Conservation (phyloP, 2,329 filamentous ascomycete species). For the Epicoccum nigrum region DNA sequence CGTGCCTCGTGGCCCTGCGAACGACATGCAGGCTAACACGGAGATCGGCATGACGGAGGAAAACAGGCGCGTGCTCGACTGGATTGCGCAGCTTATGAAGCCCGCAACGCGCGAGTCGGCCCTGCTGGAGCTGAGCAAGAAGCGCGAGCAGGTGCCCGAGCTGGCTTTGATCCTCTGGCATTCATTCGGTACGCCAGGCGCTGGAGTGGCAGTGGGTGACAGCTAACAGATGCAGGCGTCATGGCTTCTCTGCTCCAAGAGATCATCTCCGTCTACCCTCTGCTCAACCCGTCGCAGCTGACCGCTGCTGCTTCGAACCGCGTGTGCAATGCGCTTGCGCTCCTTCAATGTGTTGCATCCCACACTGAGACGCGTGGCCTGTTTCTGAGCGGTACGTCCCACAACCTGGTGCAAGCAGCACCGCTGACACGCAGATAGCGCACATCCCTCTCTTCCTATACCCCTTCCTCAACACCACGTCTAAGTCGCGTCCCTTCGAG, state of each 20-base stretch:
- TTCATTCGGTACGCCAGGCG: conserved; percentile 82
- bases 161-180: conserved; percentile 97
- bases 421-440: conserved; percentile 59
- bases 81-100: conserved; percentile 89
- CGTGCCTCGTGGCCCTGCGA: conserved; percentile 46
- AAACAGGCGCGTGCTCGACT: conserved; percentile 88
- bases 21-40: conserved; percentile 46
- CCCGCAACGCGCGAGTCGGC: conserved; percentile 87
- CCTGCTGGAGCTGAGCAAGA: conserved; percentile 95
- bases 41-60: conserved; percentile 75
- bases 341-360: conserved; percentile 95
- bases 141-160: conserved; percentile 96
- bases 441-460: conserved; percentile 98
- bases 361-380: conserved; percentile 95
- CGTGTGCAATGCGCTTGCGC: conserved; percentile 94
- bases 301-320: conserved; percentile 97
- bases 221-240: conserved; percentile 67
- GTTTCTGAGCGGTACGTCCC: conserved; percentile 79
- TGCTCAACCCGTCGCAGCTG: conserved; percentile 94
- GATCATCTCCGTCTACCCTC: conserved; percentile 97
- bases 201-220: conserved; percentile 54
- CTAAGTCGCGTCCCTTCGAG: conserved; percentile 96
- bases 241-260: conserved; percentile 98
- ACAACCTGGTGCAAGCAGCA: neutral
- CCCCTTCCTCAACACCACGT: conserved; percentile 97